A percentile compares a stretch with the other conserved stretches of the same genome.
Conservation (phyloP, 2,329 filamentous ascomycete species). For the Nectriaceae sp. region DNA sequence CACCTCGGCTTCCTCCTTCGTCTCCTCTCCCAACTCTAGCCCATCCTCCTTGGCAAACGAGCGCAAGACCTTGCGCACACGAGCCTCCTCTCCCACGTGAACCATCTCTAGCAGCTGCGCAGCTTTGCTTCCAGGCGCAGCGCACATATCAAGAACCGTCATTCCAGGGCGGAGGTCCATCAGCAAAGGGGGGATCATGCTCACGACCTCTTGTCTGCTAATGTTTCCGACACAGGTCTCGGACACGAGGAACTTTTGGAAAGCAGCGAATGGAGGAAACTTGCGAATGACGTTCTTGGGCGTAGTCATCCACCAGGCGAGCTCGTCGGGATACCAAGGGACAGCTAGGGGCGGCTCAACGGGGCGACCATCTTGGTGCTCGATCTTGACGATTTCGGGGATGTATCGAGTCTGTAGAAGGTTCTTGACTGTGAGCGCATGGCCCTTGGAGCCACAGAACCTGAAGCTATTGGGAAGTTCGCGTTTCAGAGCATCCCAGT, state of each 20-base stretch:
- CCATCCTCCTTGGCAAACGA: slow-evolving; percentile 63
- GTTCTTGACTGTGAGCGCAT: slow-evolving; percentile 89
- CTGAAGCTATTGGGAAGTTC: slow-evolving; percentile 97
- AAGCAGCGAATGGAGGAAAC: slow-evolving; percentile 89
- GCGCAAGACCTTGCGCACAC: slow-evolving; percentile 71
- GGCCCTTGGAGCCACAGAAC: slow-evolving; percentile 93
- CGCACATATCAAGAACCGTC: slow-evolving; percentile 93
- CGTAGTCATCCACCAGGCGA: slow-evolving; percentile 98
- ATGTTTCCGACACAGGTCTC: slow-evolving; percentile 98
- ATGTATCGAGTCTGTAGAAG: slow-evolving; percentile 87
- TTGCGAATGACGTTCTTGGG: slow-evolving; percentile 94
- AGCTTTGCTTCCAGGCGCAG: slow-evolving; percentile 95
- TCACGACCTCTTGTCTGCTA: slow-evolving; percentile 94
- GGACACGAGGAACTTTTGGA: slow-evolving; percentile 96
- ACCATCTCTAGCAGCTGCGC: slow-evolving; percentile 94
- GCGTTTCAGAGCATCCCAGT: slow-evolving; percentile 81
- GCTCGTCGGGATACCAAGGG: slow-evolving; percentile 89
- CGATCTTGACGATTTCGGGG: slow-evolving; percentile 83
- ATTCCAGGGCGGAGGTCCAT: slow-evolving; percentile 91
- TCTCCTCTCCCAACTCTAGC: slow-evolving; percentile 51
- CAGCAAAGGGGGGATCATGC: slow-evolving; percentile 95
- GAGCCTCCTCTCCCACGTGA: slow-evolving; percentile 86
- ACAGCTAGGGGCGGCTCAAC: slow-evolving; percentile 84
- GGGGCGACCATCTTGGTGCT: slow-evolving; percentile 76
- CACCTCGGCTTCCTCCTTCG: slow-evolving; percentile 47